Evolutionary conservation across 139 green algal species (phyloP).

Genomic region (Eudorina sp.): DNA sequence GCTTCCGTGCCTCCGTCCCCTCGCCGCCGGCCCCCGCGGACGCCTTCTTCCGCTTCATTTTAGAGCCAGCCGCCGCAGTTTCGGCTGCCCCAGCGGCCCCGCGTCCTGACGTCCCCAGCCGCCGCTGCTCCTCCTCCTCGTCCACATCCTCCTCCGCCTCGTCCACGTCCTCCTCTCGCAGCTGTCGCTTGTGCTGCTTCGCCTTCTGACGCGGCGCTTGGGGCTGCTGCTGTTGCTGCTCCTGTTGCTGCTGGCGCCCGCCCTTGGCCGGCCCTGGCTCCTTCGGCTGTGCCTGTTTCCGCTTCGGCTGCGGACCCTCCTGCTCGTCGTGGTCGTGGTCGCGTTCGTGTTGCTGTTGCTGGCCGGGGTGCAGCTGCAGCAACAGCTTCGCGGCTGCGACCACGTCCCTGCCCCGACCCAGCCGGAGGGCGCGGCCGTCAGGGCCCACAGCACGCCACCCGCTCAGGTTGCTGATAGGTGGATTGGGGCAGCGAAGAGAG

Average conservation of each 20-base stretch:
- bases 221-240: too few relatives aligned
- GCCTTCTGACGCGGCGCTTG: not conserved
- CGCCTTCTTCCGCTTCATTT: too few relatives aligned
- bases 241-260: too few relatives aligned
- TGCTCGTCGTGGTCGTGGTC: not conserved
- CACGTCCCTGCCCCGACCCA: not conserved
- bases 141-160: not conserved
- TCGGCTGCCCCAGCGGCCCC: too few relatives aligned
- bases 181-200: not conserved
- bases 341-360: not conserved
- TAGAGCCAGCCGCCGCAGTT: too few relatives aligned
- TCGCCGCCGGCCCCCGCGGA: too few relatives aligned
- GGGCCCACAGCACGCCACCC: conserved; percentile 29
- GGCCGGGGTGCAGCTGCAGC: conserved; percentile 3
- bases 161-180: not conserved
- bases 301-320: not conserved
- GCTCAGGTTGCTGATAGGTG: conserved; percentile 46
- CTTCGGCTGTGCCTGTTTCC: not conserved
- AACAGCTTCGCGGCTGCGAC: not conserved
- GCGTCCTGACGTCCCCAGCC: too few relatives aligned
- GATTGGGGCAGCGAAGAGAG: too few relatives aligned
- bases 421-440: not conserved
- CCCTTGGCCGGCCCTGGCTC: not conserved
- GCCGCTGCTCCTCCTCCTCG: not conserved
- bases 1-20: too few relatives aligned